Conservation (phyloP, 2,329 filamentous ascomycete species). For the Trichoderma oligosporum region DNA sequence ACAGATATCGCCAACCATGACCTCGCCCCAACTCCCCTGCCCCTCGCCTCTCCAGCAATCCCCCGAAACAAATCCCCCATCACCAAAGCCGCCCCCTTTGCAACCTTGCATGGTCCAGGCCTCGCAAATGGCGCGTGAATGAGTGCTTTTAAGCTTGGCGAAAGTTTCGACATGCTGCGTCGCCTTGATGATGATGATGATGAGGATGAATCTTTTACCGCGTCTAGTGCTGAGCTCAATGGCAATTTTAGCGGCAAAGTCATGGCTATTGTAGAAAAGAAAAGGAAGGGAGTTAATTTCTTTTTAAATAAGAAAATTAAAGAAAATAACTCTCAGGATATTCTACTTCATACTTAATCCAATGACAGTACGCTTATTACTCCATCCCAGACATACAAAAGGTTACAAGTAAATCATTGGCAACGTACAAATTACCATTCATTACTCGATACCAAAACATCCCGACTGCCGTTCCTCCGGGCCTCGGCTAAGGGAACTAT, state of each 20-base stretch:
- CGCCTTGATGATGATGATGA: background rate
- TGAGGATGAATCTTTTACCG: background rate
- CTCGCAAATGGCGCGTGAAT: constrained; percentile 67
- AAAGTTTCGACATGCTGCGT: constrained; percentile 66
- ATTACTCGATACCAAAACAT: no score
- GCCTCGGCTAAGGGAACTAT: no score
- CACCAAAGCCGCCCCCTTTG: constrained; percentile 51
- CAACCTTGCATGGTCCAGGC: constrained; percentile 47
- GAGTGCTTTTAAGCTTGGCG: constrained; percentile 65
- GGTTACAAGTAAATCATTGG: no score
- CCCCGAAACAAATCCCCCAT: constrained; percentile 62
- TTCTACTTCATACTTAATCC: no score
- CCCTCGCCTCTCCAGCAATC: constrained; percentile 59
- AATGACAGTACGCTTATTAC: no score
- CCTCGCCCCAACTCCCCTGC: constrained; percentile 58
- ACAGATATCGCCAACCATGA: constrained; percentile 67
- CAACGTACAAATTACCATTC: no score
- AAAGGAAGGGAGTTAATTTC: no score
- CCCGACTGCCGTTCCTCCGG: no score
- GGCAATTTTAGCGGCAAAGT: background rate
- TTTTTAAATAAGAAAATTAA: no score
- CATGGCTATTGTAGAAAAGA: background rate
- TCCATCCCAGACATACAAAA: no score
- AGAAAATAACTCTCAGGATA: no score
- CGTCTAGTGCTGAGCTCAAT: no score